Evolutionary conservation across 2,329 filamentous ascomycete species (phyloP).

Genomic region (Gyromitra esculenta): DNA sequence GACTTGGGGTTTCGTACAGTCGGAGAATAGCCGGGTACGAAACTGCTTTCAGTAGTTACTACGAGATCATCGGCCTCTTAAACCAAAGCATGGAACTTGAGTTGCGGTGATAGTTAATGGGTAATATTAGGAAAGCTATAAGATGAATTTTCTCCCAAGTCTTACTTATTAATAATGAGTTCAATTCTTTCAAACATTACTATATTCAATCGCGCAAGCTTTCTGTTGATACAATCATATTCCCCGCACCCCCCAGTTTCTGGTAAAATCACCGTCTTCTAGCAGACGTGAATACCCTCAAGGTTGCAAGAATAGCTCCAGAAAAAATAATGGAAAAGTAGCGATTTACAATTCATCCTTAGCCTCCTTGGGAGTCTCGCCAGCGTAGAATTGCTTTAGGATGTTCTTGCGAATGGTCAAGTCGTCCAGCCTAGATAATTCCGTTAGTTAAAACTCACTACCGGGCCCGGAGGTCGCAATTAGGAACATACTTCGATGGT

Average conservation of each 20-base stretch:
- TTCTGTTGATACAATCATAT: conserved; percentile 17
- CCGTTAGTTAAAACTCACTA: conserved; percentile 25
- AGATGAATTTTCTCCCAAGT: not conserved
- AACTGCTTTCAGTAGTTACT: conserved; percentile 40
- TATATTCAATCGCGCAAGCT: conserved; percentile 7
- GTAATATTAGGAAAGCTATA: not conserved
- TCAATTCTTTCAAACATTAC: conserved; percentile 18
- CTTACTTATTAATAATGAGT: not conserved
- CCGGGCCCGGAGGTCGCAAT: not conserved
- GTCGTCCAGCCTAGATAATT: conserved; percentile 50
- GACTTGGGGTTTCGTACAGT: conserved; percentile 38
- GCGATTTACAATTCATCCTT: conserved; percentile 44
- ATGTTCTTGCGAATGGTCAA: conserved; percentile 54
- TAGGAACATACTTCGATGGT: conserved; percentile 49
- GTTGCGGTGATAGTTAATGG: conserved; percentile 31
- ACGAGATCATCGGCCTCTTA: conserved; percentile 48
- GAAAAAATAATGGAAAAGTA: not conserved
- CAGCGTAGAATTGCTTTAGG: conserved; percentile 50
- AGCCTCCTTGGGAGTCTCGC: conserved; percentile 19
- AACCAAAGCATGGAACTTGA: conserved; percentile 54
- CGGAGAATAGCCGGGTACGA: conserved; percentile 30
- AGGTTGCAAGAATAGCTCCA: not conserved
- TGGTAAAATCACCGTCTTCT: conserved; percentile 9
- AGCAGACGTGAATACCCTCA: not conserved
- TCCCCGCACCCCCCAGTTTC: not conserved